These are phyloP conservation scores for Cladophialophora immunda DNA, from an alignment of 2,329 filamentous ascomycete genomes.

Conservation along the genomic window DNA sequence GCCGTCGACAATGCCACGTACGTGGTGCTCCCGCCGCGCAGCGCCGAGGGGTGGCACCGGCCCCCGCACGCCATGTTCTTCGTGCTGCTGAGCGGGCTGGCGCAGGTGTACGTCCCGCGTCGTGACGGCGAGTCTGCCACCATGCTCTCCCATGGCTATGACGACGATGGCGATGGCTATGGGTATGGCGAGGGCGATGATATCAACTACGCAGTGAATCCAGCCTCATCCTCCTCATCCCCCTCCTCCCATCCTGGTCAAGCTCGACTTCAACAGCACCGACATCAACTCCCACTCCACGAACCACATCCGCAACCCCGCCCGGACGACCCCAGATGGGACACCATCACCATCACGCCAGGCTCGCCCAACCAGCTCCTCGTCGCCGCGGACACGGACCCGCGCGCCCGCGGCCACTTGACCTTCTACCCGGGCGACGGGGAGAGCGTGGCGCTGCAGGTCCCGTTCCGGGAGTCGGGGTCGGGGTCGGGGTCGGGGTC, in stretches of 20 bases:
- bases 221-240: neutral
- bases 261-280: neutral
- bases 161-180: neutral
- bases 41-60: conserved; percentile 33
- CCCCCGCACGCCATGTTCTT: conserved; percentile 32
- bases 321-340: conserved; percentile 3
- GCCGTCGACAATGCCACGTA: conserved; percentile 30
- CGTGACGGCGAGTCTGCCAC: too few species aligned
- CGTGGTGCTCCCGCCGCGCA: conserved; percentile 31
- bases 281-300: neutral
- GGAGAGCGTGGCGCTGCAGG: conserved; percentile 42
- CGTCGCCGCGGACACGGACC: conserved; percentile 42
- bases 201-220: too few species aligned
- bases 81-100: conserved; percentile 7
- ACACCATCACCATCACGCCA: conserved; percentile 18
- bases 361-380: conserved; percentile 34
- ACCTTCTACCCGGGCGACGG: conserved; percentile 43
- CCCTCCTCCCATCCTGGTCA: neutral
- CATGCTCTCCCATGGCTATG: too few species aligned
- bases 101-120: conserved; percentile 5
- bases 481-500: too few species aligned
- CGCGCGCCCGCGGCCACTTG: conserved; percentile 40
- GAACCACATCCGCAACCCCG: conserved; percentile 5
- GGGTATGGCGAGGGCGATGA: neutral
- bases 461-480: conserved; percentile 41